phyloP scores from a whole-genome alignment of 2,329 filamentous ascomycete genomes.

The Fusarium pseudograminearum region DNA sequence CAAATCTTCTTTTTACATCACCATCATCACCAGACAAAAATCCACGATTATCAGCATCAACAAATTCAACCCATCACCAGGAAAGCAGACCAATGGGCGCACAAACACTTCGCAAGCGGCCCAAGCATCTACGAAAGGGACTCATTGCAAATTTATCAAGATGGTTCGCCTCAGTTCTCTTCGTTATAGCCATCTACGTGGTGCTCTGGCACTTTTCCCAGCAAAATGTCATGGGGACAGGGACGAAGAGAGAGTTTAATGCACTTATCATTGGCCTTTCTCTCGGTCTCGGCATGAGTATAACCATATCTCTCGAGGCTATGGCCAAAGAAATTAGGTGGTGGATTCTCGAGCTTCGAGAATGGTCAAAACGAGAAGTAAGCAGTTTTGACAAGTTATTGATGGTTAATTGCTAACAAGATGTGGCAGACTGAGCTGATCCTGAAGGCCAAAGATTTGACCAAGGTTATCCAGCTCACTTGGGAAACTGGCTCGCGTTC shows the following conservation, averaged over 20 bases:
- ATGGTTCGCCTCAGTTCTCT: slow-evolving; percentile 35
- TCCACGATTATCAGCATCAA: not conserved
- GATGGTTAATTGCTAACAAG: not conserved
- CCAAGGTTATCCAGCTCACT: slow-evolving; percentile 34
- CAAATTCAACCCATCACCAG: not conserved
- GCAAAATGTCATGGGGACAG: slow-evolving; percentile 31
- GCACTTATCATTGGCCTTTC: slow-evolving; percentile 58
- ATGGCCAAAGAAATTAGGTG: slow-evolving; percentile 60
- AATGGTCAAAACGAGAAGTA: slow-evolving; percentile 56
- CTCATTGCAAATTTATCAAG: slow-evolving; percentile 26
- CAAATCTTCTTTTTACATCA: slow-evolving; percentile 16
- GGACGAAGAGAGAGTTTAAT: slow-evolving; percentile 58
- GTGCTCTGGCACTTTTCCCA: slow-evolving; percentile 36
- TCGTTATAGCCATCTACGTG: slow-evolving; percentile 35
- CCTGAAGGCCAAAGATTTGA: slow-evolving; percentile 39
- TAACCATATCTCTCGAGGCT: slow-evolving; percentile 57
- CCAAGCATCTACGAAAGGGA: slow-evolving; percentile 24
- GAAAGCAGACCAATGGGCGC: not conserved
- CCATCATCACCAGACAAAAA: slow-evolving; percentile 2
- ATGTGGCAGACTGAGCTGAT: slow-evolving; percentile 35
- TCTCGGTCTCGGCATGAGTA: slow-evolving; percentile 52
- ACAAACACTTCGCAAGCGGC: slow-evolving; percentile 19
- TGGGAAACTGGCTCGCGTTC: slow-evolving; percentile 30
- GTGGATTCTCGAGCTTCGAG: slow-evolving; percentile 57
- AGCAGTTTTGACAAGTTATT: not conserved